Conservation (phyloP, 2,329 filamentous ascomycete genomes). For the Fusarium veterinarium region DNA sequence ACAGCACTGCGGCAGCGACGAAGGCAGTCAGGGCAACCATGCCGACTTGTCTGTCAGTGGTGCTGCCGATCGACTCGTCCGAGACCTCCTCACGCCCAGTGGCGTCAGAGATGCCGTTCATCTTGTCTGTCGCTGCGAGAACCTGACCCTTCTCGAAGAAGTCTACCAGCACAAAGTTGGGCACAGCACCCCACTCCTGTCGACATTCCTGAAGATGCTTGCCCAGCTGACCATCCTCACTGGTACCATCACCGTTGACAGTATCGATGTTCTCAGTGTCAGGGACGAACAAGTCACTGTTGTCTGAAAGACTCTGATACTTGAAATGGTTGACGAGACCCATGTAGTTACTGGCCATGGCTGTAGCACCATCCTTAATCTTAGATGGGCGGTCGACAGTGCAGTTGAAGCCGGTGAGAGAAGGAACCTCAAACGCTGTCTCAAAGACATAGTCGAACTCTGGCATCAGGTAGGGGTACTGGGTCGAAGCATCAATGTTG, state of each 20-base stretch:
- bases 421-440: conserved; percentile 74
- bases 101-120: conserved; percentile 67
- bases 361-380: conserved; percentile 61
- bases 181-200: conserved; percentile 68
- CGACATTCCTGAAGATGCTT: conserved; percentile 65
- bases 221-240: conserved; percentile 64
- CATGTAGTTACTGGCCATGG: conserved; percentile 69
- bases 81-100: conserved; percentile 49
- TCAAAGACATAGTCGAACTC: conserved; percentile 79
- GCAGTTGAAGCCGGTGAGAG: conserved; percentile 76
- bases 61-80: conserved; percentile 32
- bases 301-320: conserved; percentile 65
- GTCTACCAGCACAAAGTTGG: conserved; percentile 83
- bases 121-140: conserved; percentile 73
- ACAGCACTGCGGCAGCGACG: conserved; percentile 54
- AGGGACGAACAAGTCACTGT: conserved; percentile 65
- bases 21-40: conserved; percentile 58
- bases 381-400: conserved; percentile 72
- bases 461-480: conserved; percentile 69
- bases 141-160: conserved; percentile 81
- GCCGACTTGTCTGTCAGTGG: conserved; percentile 42
- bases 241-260: conserved; percentile 73
- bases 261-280: conserved; percentile 68
- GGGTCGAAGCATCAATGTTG: conserved; percentile 55
- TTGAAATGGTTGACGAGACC: conserved; percentile 86